phyloP scores from a whole-genome alignment of 2,329 filamentous ascomycete species.

The Chrysoporthe puriensis region DNA sequence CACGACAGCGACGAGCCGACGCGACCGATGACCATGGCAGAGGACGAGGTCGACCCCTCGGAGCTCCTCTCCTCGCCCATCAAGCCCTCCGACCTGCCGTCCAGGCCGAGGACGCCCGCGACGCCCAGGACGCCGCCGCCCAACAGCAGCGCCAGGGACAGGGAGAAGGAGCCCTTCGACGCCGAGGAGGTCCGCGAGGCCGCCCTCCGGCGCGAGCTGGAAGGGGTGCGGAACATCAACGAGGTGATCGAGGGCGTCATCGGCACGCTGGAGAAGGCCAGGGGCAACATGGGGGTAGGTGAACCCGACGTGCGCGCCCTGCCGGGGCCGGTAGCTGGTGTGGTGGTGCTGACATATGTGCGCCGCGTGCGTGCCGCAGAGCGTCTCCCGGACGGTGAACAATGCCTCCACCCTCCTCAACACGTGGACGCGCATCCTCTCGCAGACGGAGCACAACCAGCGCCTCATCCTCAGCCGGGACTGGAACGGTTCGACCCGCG shows the following conservation, averaged over 20 bases:
- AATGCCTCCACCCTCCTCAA: constrained; percentile 89
- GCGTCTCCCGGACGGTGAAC: constrained; percentile 78
- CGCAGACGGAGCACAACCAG: constrained; percentile 97
- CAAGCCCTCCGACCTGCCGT: constrained; percentile 37
- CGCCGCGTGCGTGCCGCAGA: constrained; percentile 44
- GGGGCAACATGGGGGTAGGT: constrained; percentile 75
- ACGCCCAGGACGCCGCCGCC: constrained; percentile 39
- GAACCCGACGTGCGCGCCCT: not conserved
- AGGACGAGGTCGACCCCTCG: constrained; percentile 47
- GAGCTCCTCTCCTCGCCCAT: constrained; percentile 44
- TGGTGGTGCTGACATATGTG: not conserved
- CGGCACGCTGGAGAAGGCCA: constrained; percentile 70
- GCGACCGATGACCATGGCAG: constrained; percentile 43
- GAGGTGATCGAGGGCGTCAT: constrained; percentile 81
- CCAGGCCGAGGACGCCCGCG: constrained; percentile 41
- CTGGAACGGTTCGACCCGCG: constrained; percentile 88
- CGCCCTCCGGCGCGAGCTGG: constrained; percentile 76
- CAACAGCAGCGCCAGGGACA: constrained; percentile 27
- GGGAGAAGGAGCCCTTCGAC: constrained; percentile 56
- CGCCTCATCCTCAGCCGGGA: constrained; percentile 83
- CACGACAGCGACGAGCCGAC: too few species aligned
- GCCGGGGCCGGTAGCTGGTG: too few species aligned
- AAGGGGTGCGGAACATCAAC: constrained; percentile 85
- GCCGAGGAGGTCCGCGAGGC: constrained; percentile 72
- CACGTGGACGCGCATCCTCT: constrained; percentile 94